Evolutionary conservation across 2,329 filamentous ascomycete genomes (phyloP).

Genomic region (Chaetomium sp.): DNA sequence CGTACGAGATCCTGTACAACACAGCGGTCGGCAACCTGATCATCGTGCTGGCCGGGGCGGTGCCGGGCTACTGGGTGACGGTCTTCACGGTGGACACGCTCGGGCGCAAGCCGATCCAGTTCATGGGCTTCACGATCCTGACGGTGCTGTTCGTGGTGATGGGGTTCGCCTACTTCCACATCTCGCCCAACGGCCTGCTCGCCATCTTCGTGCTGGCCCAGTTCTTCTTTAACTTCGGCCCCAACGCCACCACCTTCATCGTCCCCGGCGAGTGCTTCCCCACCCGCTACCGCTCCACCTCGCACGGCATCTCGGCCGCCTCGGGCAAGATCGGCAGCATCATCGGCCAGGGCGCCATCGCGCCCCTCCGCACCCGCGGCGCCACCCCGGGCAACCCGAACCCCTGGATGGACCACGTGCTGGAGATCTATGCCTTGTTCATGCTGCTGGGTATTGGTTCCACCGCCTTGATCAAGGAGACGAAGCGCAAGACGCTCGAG

Average conservation of each 20-base stretch:
- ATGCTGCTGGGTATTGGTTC: slow-evolving; percentile 73
- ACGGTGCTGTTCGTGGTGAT: slow-evolving; percentile 64
- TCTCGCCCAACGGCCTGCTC: slow-evolving; percentile 55
- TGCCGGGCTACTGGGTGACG: slow-evolving; percentile 81
- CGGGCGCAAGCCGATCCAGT: slow-evolving; percentile 76
- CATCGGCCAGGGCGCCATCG: slow-evolving; percentile 60
- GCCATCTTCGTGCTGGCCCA: slow-evolving; percentile 59
- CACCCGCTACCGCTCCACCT: slow-evolving; percentile 59
- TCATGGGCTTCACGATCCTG: slow-evolving; percentile 62
- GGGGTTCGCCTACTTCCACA: slow-evolving; percentile 62
- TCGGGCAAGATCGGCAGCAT: slow-evolving; percentile 59
- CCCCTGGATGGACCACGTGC: slow-evolving; percentile 77
- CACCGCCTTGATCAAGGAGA: slow-evolving; percentile 70
- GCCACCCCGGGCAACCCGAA: slow-evolving; percentile 44
- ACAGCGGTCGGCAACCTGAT: slow-evolving; percentile 79
- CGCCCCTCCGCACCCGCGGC: slow-evolving; percentile 53
- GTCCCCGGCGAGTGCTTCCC: slow-evolving; percentile 60
- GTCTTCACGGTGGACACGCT: slow-evolving; percentile 69
- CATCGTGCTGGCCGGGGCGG: slow-evolving; percentile 74
- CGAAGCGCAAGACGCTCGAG: slow-evolving; percentile 73
- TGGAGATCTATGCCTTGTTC: slow-evolving; percentile 74
- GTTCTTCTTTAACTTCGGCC: slow-evolving; percentile 63
- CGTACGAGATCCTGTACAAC: slow-evolving; percentile 72
- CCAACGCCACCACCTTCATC: slow-evolving; percentile 60
- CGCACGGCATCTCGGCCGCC: slow-evolving; percentile 60